phyloP scores from a whole-genome alignment of 108 stramenopile species.

The Nannochloropsis granulata region DNA sequence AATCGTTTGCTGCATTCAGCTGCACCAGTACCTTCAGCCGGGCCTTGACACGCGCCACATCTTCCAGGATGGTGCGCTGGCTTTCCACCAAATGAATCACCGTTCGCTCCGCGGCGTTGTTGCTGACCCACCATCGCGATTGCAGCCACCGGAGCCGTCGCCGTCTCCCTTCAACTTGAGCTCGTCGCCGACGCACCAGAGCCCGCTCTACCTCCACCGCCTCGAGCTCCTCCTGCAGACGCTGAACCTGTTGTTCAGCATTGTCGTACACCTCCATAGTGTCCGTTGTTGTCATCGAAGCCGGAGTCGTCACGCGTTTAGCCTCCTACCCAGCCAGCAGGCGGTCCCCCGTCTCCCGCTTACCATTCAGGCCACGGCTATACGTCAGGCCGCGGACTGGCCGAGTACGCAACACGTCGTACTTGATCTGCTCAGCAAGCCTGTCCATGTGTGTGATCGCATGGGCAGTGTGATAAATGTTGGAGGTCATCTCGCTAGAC shows the following conservation, averaged over 20 bases:
- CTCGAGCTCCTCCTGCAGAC: background rate
- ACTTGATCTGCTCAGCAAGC: too few relatives aligned
- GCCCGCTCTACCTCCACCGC: background rate
- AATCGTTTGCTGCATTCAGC: conserved; percentile 24
- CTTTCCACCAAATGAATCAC: background rate
- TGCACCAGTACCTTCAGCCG: background rate
- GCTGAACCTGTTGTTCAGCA: background rate
- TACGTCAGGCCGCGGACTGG: too few relatives aligned
- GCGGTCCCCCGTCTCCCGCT: too few relatives aligned
- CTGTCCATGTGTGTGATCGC: too few relatives aligned
- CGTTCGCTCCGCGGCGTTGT: background rate
- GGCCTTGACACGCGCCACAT: background rate
- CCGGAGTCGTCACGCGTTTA: too few relatives aligned
- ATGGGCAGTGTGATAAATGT: too few relatives aligned
- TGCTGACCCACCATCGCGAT: background rate
- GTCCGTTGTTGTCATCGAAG: too few relatives aligned
- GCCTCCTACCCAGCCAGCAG: too few relatives aligned
- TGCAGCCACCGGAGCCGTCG: background rate
- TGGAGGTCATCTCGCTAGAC: too few relatives aligned
- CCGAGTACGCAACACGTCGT: too few relatives aligned
- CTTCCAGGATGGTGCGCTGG: background rate
- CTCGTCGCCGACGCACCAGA: background rate
- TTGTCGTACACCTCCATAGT: background rate
- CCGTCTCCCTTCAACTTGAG: background rate
- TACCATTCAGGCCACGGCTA: too few relatives aligned